phyloP scores from a whole-genome alignment of 768 basidiomycete species.

The Psilocybe cubensis region DNA sequence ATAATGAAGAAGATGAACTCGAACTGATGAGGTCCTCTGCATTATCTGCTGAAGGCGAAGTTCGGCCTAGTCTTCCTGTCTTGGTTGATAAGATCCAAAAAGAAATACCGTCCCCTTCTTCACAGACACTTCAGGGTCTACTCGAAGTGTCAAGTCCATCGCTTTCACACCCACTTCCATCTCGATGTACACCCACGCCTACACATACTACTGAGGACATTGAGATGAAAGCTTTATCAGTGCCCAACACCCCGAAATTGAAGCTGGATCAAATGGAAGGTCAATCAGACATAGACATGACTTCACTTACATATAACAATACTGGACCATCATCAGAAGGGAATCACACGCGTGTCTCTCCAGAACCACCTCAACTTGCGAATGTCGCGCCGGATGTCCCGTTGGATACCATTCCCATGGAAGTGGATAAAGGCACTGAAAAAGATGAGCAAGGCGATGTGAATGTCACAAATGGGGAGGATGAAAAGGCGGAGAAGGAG shows the following conservation, averaged over 20 bases:
- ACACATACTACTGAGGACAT: background rate
- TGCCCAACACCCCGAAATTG: background rate
- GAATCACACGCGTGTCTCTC: background rate
- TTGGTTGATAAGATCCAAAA: background rate
- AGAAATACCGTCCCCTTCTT: background rate
- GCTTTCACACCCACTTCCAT: background rate
- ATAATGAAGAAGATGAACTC: slow-evolving; percentile 40
- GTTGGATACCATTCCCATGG: background rate
- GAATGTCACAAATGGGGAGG: background rate
- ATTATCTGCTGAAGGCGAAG: slow-evolving; percentile 15
- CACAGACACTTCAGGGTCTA: background rate
- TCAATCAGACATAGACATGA: background rate
- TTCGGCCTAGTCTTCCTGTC: background rate
- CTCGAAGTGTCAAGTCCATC: background rate
- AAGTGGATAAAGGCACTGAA: background rate
- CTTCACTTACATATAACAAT: no score
- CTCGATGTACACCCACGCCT: background rate
- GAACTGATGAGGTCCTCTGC: slow-evolving; percentile 39
- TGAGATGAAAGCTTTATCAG: background rate
- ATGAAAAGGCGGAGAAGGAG: background rate
- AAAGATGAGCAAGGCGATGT: background rate
- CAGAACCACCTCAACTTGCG: background rate
- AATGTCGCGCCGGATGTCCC: background rate
- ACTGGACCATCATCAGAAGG: background rate
- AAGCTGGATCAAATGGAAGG: background rate